phyloP scores from a whole-genome alignment of 345 rosid species.

The Eucalyptus cloeziana region DNA sequence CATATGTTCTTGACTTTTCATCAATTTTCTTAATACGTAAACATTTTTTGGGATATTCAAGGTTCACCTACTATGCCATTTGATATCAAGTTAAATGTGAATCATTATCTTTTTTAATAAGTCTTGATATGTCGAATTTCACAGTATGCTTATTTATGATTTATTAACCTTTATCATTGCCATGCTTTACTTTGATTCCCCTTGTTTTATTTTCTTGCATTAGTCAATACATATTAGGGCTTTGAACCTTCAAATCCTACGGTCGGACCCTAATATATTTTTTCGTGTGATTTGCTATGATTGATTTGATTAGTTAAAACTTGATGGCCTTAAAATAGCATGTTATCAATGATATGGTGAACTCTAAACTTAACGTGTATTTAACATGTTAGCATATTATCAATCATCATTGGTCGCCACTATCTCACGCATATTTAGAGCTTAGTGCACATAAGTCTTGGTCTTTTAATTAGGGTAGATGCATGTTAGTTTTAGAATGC shows the following conservation, averaged over 20 bases:
- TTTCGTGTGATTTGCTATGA: background rate
- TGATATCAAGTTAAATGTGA: background rate
- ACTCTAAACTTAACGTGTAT: background rate
- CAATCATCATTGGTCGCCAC: background rate
- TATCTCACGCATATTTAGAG: background rate
- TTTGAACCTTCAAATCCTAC: background rate
- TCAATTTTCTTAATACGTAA: background rate
- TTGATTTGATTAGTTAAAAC: background rate
- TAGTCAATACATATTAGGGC: background rate
- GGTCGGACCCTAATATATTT: background rate
- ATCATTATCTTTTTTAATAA: too few species aligned
- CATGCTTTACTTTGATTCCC: background rate
- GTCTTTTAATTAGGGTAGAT: too few species aligned
- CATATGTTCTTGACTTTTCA: background rate
- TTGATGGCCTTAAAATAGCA: background rate
- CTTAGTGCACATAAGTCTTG: too few species aligned
- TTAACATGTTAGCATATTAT: background rate
- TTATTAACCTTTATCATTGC: background rate
- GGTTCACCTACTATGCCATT: background rate
- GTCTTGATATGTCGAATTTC: background rate
- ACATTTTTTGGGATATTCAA: background rate
- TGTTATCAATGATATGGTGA: background rate
- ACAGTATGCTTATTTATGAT: background rate
- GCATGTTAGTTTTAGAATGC: too few species aligned
- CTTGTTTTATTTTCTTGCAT: background rate